Evolutionary conservation across 495 filamentous ascomycete genomes (phyloP).

Genomic region (Pyrenopolyporus hunteri): DNA sequence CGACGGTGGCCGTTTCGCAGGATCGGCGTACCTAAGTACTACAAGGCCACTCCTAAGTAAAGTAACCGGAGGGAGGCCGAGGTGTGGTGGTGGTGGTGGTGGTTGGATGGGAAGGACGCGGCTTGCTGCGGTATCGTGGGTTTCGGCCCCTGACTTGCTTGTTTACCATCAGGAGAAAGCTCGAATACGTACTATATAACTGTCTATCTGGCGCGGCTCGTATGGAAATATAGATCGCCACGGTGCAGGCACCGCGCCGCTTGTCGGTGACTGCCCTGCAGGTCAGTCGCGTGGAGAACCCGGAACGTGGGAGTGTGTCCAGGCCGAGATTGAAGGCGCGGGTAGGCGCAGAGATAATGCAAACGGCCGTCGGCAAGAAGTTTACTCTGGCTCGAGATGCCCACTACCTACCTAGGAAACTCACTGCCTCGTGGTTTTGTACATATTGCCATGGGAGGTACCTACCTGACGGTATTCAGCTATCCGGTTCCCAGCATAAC

Average conservation of each 20-base stretch:
- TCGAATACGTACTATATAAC: neutral
- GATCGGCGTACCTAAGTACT: neutral
- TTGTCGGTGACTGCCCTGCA: slow-evolving; percentile 23
- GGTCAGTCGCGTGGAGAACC: slow-evolving; percentile 20
- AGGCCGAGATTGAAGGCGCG: slow-evolving; percentile 15
- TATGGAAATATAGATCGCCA: slow-evolving; percentile 3
- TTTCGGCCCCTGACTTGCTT: neutral
- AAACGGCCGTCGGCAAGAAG: slow-evolving; percentile 20
- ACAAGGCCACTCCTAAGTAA: neutral
- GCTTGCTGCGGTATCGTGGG: slow-evolving; percentile 33
- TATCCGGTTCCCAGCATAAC: slow-evolving; percentile 30
- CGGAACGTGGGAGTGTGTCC: slow-evolving; percentile 23
- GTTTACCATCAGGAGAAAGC: neutral
- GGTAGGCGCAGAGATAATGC: slow-evolving; percentile 30
- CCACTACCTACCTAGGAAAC: too few relatives aligned
- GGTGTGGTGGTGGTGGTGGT: neutral
- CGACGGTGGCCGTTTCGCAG: slow-evolving; percentile 7
- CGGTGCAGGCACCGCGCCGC: slow-evolving; percentile 6
- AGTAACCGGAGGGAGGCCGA: slow-evolving; percentile 12
- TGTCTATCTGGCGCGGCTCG: neutral
- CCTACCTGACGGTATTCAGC: slow-evolving; percentile 7
- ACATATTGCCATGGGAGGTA: too few relatives aligned
- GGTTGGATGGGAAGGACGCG: slow-evolving; percentile 18
- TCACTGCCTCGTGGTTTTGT: neutral
- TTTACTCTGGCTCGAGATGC: too few relatives aligned